Conservation (phyloP, 2,329 filamentous ascomycete species). For the Harringtonia aguacate region DNA sequence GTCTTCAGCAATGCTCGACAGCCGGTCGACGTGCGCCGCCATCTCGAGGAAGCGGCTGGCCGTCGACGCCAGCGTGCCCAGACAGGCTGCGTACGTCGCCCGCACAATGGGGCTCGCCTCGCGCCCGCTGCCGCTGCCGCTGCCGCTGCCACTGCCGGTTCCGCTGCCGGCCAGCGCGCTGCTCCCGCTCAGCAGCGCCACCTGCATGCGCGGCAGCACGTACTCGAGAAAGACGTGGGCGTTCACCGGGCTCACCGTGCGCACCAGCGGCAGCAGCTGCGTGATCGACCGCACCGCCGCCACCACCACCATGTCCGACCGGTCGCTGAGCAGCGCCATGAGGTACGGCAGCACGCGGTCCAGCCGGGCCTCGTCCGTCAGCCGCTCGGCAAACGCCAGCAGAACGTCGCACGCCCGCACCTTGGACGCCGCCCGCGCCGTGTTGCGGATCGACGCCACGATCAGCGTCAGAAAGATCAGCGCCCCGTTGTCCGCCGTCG, state of each 20-base stretch:
- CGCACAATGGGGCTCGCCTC: slow-evolving; percentile 51
- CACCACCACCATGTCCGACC: slow-evolving; percentile 73
- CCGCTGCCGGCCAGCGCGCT: neutral
- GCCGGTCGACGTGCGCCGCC: slow-evolving; percentile 28
- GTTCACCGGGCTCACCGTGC: slow-evolving; percentile 72
- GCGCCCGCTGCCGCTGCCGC: neutral
- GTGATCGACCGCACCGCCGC: slow-evolving; percentile 79
- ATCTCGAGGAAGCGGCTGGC: slow-evolving; percentile 71
- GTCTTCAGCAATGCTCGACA: slow-evolving; percentile 4
- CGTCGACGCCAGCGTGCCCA: slow-evolving; percentile 79
- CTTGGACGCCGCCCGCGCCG: slow-evolving; percentile 76
- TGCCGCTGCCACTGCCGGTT: neutral
- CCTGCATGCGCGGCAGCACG: slow-evolving; percentile 52
- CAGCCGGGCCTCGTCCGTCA: slow-evolving; percentile 92
- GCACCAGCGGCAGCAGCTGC: slow-evolving; percentile 77
- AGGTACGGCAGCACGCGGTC: slow-evolving; percentile 89
- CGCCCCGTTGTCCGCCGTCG: slow-evolving; percentile 73
- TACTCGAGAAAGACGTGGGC: slow-evolving; percentile 61
- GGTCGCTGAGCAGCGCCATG: slow-evolving; percentile 71
- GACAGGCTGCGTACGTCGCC: slow-evolving; percentile 84
- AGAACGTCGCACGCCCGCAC: slow-evolving; percentile 85
- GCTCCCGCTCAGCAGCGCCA: slow-evolving; percentile 39
- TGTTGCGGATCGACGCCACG: slow-evolving; percentile 80
- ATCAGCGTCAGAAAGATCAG: slow-evolving; percentile 85
- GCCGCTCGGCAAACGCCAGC: slow-evolving; percentile 77